Evolutionary conservation across 1,284 basidiomycete species (phyloP).

Genomic region (Entoloma clypeatum): DNA sequence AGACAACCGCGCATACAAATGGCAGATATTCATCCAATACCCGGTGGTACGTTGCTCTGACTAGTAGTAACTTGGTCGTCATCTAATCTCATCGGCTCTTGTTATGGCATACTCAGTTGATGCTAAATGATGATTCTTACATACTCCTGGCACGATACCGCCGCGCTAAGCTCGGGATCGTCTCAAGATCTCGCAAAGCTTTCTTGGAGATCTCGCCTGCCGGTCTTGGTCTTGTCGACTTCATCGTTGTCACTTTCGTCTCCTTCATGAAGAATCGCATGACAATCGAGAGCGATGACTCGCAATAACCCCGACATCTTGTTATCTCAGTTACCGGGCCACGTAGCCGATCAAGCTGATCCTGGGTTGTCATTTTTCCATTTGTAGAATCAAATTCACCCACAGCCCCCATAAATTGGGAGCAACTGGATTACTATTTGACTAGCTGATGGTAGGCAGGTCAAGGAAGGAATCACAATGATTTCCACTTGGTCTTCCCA

Average conservation of each 20-base stretch:
- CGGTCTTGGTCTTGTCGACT: slow-evolving; percentile 31
- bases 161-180: slow-evolving; percentile 38
- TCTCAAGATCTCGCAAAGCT: slow-evolving; percentile 35
- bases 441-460: too few species aligned
- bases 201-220: slow-evolving; percentile 37
- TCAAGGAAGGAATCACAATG: too few species aligned
- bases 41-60: slow-evolving; percentile 34
- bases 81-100: slow-evolving; percentile 1
- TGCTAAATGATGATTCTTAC: slow-evolving; percentile 27
- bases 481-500: too few species aligned
- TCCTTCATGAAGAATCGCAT: slow-evolving; percentile 33
- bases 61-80: background rate
- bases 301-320: too few species aligned
- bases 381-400: too few species aligned
- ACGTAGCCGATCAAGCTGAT: too few species aligned
- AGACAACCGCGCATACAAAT: slow-evolving; percentile 33
- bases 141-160: slow-evolving; percentile 36
- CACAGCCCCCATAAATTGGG: too few species aligned
- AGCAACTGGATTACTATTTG: too few species aligned
- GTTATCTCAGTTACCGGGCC: too few species aligned
- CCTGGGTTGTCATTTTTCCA: too few species aligned
- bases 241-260: slow-evolving; percentile 38
- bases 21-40: slow-evolving; percentile 35
- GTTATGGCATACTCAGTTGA: slow-evolving; percentile 21
- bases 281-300: slow-evolving; percentile 10